Percentiles rank a stretch among this genome's conserved stretches.
These are phyloP conservation scores for Calonectria hawksworthii DNA, from an alignment of 2,329 filamentous ascomycete genomes.

Conservation along the genomic window DNA sequence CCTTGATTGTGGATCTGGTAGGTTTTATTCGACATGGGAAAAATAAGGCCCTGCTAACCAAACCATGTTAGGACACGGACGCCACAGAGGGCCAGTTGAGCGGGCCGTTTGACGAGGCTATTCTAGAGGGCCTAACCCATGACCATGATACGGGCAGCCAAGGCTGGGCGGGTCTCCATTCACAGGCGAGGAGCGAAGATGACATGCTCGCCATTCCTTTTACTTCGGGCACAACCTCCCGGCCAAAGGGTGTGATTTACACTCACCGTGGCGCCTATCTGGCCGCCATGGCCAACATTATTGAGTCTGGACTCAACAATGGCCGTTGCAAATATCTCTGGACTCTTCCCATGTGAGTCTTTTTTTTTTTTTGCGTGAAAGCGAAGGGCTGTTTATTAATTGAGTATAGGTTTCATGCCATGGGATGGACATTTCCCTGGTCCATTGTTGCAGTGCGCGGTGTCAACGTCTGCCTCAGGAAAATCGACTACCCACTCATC, in stretches of 20 bases:
- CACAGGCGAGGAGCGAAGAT: conserved; percentile 81
- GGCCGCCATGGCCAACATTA: conserved; percentile 85
- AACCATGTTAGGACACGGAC: conserved; percentile 78
- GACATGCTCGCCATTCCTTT: conserved; percentile 89
- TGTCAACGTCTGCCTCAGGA: conserved; percentile 94
- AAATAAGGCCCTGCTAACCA: conserved; percentile 19
- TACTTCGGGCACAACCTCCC: conserved; percentile 92
- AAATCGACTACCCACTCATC: conserved; percentile 94
- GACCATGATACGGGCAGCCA: conserved; percentile 75
- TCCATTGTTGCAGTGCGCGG: conserved; percentile 91
- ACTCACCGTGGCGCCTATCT: conserved; percentile 92
- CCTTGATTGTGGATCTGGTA: conserved; percentile 79
- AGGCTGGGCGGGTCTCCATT: conserved; percentile 84
- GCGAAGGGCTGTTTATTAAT: not conserved
- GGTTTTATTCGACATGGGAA: not conserved
- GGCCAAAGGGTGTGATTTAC: conserved; percentile 93
- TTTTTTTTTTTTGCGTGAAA: conserved; percentile 52
- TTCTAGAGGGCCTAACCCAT: conserved; percentile 82
- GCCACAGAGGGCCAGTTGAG: conserved; percentile 78
- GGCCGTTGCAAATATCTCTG: conserved; percentile 87
- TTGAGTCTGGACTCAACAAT: conserved; percentile 87
- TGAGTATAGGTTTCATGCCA: conserved; percentile 70
- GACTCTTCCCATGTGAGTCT: conserved; percentile 94
- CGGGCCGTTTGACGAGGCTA: conserved; percentile 86
- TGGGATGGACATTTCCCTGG: conserved; percentile 93